Evolutionary conservation across 73 alveolate species (phyloP).

Genomic region (Urostyla sp.): DNA sequence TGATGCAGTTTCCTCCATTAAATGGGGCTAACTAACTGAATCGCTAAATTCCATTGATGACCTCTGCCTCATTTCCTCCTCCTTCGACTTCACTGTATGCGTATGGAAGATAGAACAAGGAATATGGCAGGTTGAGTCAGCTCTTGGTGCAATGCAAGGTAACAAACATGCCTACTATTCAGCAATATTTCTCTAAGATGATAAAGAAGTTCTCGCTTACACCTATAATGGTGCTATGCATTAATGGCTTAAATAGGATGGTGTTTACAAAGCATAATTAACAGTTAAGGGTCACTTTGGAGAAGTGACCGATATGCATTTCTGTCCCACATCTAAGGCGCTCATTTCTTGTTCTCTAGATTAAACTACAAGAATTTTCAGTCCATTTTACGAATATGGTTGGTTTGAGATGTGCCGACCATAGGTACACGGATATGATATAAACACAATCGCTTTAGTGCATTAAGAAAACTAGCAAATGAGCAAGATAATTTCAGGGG

Average conservation of each 20-base stretch:
- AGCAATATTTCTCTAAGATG: constrained; percentile 73
- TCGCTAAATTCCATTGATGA: background rate
- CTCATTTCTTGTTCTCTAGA: constrained; percentile 90
- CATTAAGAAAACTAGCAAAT: constrained; percentile 45
- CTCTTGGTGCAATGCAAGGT: constrained; percentile 93
- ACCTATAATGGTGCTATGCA: constrained; percentile 93
- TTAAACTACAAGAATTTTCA: constrained; percentile 90
- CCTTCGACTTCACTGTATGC: constrained; percentile 91
- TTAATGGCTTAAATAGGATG: constrained; percentile 84
- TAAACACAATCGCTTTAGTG: constrained; percentile 78
- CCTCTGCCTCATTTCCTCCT: constrained; percentile 77
- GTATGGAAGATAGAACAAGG: constrained; percentile 77
- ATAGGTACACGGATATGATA: constrained; percentile 96
- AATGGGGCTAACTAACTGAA: constrained; percentile 76
- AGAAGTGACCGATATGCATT: constrained; percentile 93
- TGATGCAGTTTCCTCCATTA: constrained; percentile 86
- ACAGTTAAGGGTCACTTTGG: constrained; percentile 95
- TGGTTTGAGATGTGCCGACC: constrained; percentile 96
- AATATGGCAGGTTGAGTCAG: constrained; percentile 86
- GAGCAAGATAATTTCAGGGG: constrained; percentile 89
- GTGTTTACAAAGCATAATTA: constrained; percentile 49
- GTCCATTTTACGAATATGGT: constrained; percentile 69
- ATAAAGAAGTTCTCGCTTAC: constrained; percentile 85
- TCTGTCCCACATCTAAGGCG: constrained; percentile 77
- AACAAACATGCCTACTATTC: constrained; percentile 89